Conservation (phyloP, 2,329 filamentous ascomycete genomes). For the Ophiostoma ulmi region DNA sequence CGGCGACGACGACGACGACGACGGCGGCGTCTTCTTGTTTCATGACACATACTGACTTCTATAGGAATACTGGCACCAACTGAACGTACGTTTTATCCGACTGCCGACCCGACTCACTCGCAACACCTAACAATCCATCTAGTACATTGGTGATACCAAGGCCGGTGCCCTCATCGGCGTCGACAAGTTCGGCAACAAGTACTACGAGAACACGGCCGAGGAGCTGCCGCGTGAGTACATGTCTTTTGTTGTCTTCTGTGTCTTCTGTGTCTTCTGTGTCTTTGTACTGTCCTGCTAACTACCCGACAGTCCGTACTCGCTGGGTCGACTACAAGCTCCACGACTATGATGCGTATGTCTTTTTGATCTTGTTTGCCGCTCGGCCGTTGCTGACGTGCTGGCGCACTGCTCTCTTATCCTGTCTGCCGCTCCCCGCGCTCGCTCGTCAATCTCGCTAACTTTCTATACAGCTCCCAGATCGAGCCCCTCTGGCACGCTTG, state of each 20-base stretch:
- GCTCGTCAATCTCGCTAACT: conserved; percentile 2
- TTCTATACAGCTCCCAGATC: conserved; percentile 61
- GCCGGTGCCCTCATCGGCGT: conserved; percentile 76
- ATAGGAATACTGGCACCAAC: conserved; percentile 85
- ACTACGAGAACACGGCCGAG: conserved; percentile 89
- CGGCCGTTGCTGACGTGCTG: neutral
- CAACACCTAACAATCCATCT: neutral
- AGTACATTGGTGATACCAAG: conserved; percentile 82
- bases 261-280: too few species aligned
- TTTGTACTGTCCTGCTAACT: conserved; percentile 9
- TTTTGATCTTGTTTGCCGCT: too few species aligned
- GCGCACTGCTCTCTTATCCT: too few species aligned
- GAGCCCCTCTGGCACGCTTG: conserved; percentile 98
- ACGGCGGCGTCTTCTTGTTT: neutral
- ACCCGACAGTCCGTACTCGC: conserved; percentile 72
- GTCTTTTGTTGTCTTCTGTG: neutral
- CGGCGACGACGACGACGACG: neutral
- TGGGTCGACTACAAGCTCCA: conserved; percentile 96
- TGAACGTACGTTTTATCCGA: conserved; percentile 69
- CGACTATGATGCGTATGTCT: conserved; percentile 68
- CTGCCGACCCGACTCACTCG: neutral
- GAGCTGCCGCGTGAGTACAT: conserved; percentile 73
- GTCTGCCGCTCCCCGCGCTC: neutral
- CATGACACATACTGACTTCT: conserved; percentile 15
- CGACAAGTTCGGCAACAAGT: conserved; percentile 96